Base-by-base conservation (phyloP, 108 stramenopile species). In the Fragilaria crotonensis region DNA sequence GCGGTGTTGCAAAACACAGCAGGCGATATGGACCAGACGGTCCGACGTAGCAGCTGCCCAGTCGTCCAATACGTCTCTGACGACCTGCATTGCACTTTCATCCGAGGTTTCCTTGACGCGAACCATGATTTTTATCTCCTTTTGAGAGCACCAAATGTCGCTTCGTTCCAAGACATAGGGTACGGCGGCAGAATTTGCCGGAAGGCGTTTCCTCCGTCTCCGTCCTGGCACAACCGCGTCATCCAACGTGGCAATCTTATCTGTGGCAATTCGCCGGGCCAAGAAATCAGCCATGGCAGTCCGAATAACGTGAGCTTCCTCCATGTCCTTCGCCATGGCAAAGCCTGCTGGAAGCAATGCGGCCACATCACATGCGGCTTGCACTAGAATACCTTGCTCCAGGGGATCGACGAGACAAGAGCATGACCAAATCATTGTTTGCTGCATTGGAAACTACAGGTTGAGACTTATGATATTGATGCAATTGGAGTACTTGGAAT, bases 141-240 rank as follows among this genome's bases (percentile, higher is more conserved):
- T 45, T 17, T 59, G 52, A 14, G 49, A 45, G 59, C 70, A 75
- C 57, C 47, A 75, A 53, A 77, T 14, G 67, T 89, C 88, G 3
- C 73, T 81, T 9, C 88, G 75, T 66, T 89, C 84, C 68, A 89
- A 56, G 4, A 89, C 66, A 71, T 63, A 89, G 2, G 88, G 87
- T 27, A 64, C 55, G 29, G 33, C 18, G 2, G 56, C 9, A 4
- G 56, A 54, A 30, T 21, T 3, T 21, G 22, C n/a, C 27, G 53
- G n/a, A 28, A 25, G n/a, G 36, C 48, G 48, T 33, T 21, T 68
- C 60, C 45, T 64, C 50, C 54, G 54, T 65, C 26, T 33, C 27
- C 11, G 20, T 52, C 60, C 26, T 59, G 21, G 58, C 41, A 7
- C 7, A 44, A n/a, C 7, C 17, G n/a, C 55, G 18, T n/a, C 28